Evolutionary conservation across 805 yeast species (phyloP).

Genomic region (Pichia heedii): DNA sequence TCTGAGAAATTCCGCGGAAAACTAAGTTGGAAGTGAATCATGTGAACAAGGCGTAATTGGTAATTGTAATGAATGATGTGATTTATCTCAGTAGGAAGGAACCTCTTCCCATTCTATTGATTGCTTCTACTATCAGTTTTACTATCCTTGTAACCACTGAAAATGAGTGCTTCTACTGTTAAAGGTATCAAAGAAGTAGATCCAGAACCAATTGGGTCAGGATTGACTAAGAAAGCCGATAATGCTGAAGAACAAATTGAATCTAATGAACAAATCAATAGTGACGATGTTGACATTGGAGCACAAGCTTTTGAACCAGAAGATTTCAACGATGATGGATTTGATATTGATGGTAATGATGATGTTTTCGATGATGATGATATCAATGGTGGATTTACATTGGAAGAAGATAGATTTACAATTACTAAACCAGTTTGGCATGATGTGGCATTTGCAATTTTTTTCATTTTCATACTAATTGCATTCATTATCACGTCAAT

Average conservation of each 20-base stretch:
- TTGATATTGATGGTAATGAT: not conserved
- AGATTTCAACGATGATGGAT: not conserved
- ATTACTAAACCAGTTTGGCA: constrained; percentile 53
- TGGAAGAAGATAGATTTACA: constrained; percentile 53
- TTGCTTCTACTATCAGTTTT: too few relatives aligned
- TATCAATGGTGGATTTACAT: constrained; percentile 1
- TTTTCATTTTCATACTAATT: constrained; percentile 2
- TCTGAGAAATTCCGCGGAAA: not conserved
- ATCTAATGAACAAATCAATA: not conserved
- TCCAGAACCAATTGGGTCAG: not conserved
- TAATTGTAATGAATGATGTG: too few relatives aligned
- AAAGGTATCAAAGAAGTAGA: not conserved
- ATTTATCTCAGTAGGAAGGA: too few relatives aligned
- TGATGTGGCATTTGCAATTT: constrained; percentile 61
- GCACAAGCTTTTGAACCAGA: constrained; percentile 7
- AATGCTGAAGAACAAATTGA: not conserved
- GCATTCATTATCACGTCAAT: constrained; percentile 4
- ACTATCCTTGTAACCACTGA: too few relatives aligned
- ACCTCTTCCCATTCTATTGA: too few relatives aligned
- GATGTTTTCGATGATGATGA: not conserved
- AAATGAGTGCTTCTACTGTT: not conserved
- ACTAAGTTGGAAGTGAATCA: too few relatives aligned
- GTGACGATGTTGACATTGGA: not conserved
- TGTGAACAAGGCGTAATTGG: too few relatives aligned
- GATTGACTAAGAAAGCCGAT: not conserved